phyloP scores from a whole-genome alignment of 768 basidiomycete species.

The Podaxis mareebaensis region DNA sequence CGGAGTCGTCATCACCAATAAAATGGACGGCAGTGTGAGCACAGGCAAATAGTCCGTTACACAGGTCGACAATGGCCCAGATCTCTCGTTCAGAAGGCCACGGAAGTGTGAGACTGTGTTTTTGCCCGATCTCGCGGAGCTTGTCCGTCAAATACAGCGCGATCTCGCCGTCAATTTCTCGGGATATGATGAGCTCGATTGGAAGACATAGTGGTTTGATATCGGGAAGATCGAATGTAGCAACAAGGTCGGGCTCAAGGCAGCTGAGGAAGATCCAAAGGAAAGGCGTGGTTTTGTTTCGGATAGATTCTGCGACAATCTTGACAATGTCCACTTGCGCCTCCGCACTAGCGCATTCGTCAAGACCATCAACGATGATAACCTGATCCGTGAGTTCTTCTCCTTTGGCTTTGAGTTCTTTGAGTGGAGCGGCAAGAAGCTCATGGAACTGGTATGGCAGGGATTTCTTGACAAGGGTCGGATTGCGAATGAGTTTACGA shows the following conservation, averaged over 20 bases:
- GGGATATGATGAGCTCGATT: conserved; percentile 9
- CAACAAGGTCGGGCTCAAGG: conserved; percentile 3
- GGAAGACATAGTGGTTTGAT: not conserved
- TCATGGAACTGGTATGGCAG: no score
- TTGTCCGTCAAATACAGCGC: conserved; percentile 8
- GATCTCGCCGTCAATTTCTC: conserved; percentile 14
- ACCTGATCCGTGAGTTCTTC: no score
- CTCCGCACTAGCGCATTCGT: not conserved
- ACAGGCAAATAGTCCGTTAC: conserved; percentile 6
- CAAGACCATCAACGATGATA: no score
- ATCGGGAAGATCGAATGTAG: not conserved
- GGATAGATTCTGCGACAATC: not conserved
- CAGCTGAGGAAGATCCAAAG: conserved; percentile 3
- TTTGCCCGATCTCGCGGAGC: not conserved
- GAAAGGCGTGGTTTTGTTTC: not conserved
- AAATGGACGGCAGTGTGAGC: conserved; percentile 13
- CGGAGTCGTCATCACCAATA: not conserved
- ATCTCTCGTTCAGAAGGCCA: conserved; percentile 13
- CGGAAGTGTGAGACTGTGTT: not conserved
- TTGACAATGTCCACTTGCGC: not conserved
- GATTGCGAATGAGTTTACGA: no score
- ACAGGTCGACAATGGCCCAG: conserved; percentile 1
- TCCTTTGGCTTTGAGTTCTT: no score
- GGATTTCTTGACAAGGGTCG: no score
- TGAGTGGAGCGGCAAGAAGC: no score